These are phyloP conservation scores for Colletotrichum graminicola DNA, from an alignment of 2,329 filamentous ascomycete species.

Conservation along the genomic window DNA sequence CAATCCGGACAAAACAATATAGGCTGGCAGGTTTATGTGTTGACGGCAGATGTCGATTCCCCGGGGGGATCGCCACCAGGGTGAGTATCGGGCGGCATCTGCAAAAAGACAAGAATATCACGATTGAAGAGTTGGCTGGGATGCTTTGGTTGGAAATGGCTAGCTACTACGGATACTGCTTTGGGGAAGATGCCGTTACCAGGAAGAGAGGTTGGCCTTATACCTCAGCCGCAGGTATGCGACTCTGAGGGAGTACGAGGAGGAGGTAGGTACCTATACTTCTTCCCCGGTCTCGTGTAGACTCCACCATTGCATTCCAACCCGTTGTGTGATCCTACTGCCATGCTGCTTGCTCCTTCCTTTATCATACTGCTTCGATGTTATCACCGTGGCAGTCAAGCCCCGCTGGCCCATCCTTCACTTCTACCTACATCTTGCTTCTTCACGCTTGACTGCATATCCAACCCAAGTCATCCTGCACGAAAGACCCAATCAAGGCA, in stretches of 20 bases:
- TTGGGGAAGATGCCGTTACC: neutral
- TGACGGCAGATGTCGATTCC: slow-evolving; percentile 14
- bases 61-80: slow-evolving; percentile 28
- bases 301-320: slow-evolving; percentile 3
- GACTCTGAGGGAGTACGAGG: neutral
- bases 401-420: neutral
- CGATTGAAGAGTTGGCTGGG: neutral
- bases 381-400: slow-evolving; percentile 1
- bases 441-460: slow-evolving; percentile 16
- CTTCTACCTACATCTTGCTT: slow-evolving; percentile 28
- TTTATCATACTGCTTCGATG: neutral
- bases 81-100: neutral
- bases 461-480: slow-evolving; percentile 6
- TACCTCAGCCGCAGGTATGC: neutral
- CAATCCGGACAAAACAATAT: neutral
- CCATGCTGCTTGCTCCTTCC: neutral
- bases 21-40: neutral
- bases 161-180: neutral
- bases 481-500: slow-evolving; percentile 5
- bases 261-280: slow-evolving; percentile 6
- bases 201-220: neutral
- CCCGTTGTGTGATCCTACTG: neutral
- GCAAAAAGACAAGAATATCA: neutral
- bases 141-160: neutral
- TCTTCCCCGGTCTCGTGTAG: neutral